These are phyloP conservation scores for Trifolium repens DNA, from an alignment of 306 rosid genomes.

Conservation along the genomic window DNA sequence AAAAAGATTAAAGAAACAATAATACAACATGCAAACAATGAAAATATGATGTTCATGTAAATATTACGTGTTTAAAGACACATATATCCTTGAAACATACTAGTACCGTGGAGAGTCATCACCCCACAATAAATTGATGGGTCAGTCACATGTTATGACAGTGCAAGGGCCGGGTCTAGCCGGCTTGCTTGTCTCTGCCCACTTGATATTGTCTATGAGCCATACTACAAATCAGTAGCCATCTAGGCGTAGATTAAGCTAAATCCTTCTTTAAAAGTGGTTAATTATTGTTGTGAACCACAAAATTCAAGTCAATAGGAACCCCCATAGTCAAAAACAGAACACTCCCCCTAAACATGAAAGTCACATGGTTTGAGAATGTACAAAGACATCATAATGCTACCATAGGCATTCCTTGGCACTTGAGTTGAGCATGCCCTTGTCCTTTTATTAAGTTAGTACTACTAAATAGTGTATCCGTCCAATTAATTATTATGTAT, in stretches of 20 bases:
- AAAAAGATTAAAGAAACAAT: no score
- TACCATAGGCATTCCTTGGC: constrained; percentile 18
- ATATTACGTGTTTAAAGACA: background rate
- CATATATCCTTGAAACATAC: no score
- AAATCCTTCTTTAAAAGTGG: background rate
- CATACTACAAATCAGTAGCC: background rate
- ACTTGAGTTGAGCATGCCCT: constrained; percentile 26
- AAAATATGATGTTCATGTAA: no score
- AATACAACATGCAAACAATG: no score
- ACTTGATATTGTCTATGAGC: no score
- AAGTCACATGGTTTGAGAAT: no score
- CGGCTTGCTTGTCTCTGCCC: no score
- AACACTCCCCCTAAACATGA: background rate
- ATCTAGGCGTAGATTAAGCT: background rate
- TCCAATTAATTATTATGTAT: background rate
- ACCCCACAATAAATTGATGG: no score
- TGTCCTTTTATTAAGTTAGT: background rate
- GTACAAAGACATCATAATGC: constrained; percentile 23
- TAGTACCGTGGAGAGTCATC: no score
- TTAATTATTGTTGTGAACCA: constrained; percentile 28
- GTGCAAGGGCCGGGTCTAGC: no score
- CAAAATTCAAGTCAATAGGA: constrained; percentile 29
- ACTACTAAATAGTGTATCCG: background rate
- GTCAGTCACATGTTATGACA: no score
- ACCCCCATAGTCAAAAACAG: background rate